These are phyloP conservation scores for Oryza rufipogon DNA, from an alignment of 176 grass and related monocot species.

Conservation along the genomic window DNA sequence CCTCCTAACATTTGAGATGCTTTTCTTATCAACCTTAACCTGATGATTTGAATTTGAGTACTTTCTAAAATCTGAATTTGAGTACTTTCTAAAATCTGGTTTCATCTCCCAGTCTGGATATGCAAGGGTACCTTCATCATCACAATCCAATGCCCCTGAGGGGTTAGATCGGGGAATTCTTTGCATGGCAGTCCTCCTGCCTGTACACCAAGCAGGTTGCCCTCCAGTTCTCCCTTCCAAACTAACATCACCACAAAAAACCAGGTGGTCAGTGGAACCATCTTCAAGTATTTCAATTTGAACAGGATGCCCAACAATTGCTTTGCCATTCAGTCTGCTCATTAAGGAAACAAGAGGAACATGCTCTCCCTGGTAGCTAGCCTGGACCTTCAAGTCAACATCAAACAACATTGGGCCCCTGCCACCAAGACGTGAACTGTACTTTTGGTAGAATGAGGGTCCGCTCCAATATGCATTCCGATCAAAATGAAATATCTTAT, in stretches of 20 bases:
- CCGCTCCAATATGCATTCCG: slow-evolving; percentile 51
- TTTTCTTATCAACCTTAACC: slow-evolving; percentile 53
- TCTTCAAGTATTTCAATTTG: slow-evolving; percentile 92
- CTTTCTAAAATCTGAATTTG: slow-evolving; percentile 43
- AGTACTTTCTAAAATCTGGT: slow-evolving; percentile 48
- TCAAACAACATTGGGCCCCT: slow-evolving; percentile 64
- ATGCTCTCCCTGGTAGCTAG: slow-evolving; percentile 96
- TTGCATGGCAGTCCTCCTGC: slow-evolving; percentile 91
- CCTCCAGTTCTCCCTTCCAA: slow-evolving; percentile 59
- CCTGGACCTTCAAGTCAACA: slow-evolving; percentile 86
- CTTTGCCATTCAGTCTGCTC: slow-evolving; percentile 98
- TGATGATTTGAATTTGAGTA: slow-evolving; percentile 50
- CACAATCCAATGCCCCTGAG: slow-evolving; percentile 55
- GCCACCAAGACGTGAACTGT: slow-evolving; percentile 48
- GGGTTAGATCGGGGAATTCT: slow-evolving; percentile 78
- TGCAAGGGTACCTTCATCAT: slow-evolving; percentile 49
- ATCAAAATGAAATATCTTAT: slow-evolving; percentile 37
- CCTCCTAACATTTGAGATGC: slow-evolving; percentile 35
- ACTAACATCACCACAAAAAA: slow-evolving; percentile 50
- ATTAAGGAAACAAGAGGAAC: slow-evolving; percentile 98
- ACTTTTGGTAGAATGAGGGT: slow-evolving; percentile 56
- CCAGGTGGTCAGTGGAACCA: slow-evolving; percentile 67
- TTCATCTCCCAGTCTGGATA: slow-evolving; percentile 65
- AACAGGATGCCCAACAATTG: slow-evolving; percentile 93
- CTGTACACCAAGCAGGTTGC: slow-evolving; percentile 84